These are phyloP conservation scores for Mediolabrus comicus DNA, from an alignment of 108 stramenopile species.

Conservation along the genomic window DNA sequence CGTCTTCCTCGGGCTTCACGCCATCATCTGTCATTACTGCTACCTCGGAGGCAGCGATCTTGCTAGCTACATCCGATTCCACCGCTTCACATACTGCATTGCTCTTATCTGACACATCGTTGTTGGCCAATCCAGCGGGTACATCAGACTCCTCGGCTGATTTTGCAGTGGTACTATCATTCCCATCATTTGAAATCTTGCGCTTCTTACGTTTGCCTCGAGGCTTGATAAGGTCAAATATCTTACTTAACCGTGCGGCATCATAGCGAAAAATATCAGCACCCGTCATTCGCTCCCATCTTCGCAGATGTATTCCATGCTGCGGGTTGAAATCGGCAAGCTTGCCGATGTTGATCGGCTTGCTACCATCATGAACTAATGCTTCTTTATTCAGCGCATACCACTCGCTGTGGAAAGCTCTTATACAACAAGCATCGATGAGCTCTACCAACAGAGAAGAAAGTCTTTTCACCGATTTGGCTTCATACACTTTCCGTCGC, in stretches of 20 bases:
- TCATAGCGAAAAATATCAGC: neutral
- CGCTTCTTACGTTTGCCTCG: neutral
- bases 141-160: neutral
- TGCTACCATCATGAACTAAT: neutral
- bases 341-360: neutral
- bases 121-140: neutral
- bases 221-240: neutral
- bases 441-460: slow-evolving; percentile 53
- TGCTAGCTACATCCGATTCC: neutral
- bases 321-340: neutral
- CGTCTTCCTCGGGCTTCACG: neutral
- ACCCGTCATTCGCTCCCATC: neutral
- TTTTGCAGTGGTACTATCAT: neutral
- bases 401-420: slow-evolving; percentile 63
- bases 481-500: slow-evolving; percentile 38
- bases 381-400: slow-evolving; percentile 35
- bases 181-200: neutral
- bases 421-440: slow-evolving; percentile 54
- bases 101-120: neutral
- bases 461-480: slow-evolving; percentile 48
- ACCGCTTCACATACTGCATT: neutral
- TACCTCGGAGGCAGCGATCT: neutral
- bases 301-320: neutral
- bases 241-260: neutral
- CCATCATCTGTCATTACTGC: neutral